phyloP scores from a whole-genome alignment of 129 eudicot genomes.

The Chrysanthemum makinoi region DNA sequence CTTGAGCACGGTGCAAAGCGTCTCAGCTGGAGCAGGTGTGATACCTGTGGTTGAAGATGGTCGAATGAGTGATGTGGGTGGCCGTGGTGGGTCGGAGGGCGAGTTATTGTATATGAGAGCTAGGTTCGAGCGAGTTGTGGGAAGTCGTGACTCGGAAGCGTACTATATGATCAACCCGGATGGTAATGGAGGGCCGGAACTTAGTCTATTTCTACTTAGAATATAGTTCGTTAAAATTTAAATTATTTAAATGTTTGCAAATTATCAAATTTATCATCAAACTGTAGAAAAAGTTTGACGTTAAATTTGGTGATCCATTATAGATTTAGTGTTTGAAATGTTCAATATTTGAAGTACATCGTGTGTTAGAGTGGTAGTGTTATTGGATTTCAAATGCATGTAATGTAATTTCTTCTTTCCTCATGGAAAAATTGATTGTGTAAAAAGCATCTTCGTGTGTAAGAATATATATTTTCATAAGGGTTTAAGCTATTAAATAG shows the following conservation, averaged over 20 bases:
- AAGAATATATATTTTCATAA: no score
- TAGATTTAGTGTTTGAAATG: background rate
- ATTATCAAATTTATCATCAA: slow-evolving; percentile 8
- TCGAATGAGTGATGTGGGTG: slow-evolving; percentile 17
- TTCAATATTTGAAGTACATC: background rate
- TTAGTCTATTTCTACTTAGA: slow-evolving; percentile 11
- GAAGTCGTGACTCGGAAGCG: slow-evolving; percentile 94
- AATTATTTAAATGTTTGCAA: background rate
- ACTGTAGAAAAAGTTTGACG: background rate
- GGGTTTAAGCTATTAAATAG: no score
- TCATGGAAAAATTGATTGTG: background rate
- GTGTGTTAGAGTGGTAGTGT: background rate
- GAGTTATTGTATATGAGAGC: slow-evolving; percentile 96
- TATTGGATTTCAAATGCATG: slow-evolving; percentile 5
- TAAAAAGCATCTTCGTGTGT: no score
- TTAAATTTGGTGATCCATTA: background rate
- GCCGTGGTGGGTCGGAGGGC: slow-evolving; percentile 45
- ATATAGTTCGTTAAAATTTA: background rate
- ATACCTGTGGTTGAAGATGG: slow-evolving; percentile 76
- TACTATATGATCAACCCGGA: slow-evolving; percentile 92
- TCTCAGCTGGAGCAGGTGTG: slow-evolving; percentile 94
- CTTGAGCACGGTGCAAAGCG: slow-evolving; percentile 66
- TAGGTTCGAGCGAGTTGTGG: slow-evolving; percentile 86
- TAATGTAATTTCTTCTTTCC: background rate
- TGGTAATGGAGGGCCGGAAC: slow-evolving; percentile 61